phyloP scores from a whole-genome alignment of 176 grass and related monocot genomes.

The Musa itinerans region DNA sequence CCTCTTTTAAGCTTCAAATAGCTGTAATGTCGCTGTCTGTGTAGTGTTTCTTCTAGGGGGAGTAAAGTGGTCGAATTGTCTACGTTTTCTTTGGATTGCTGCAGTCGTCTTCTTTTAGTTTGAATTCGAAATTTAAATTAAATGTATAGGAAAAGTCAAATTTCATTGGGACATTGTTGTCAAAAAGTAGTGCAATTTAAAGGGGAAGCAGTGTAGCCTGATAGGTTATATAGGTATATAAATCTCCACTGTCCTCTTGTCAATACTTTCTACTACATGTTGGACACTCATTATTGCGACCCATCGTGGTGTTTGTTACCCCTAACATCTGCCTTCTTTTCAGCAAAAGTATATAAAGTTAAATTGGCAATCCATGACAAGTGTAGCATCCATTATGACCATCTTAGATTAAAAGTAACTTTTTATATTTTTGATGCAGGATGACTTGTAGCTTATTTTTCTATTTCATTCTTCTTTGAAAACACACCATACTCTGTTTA shows the following conservation, averaged over 20 bases:
- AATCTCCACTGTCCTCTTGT: neutral
- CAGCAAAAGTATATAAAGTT: neutral
- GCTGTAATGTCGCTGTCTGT: too few species aligned
- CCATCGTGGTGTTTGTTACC: neutral
- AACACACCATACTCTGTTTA: too few species aligned
- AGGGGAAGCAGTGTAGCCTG: neutral
- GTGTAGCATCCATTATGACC: too few species aligned
- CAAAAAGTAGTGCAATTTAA: neutral
- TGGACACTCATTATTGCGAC: neutral
- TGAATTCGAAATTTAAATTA: conserved; percentile 7
- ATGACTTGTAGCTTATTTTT: too few species aligned
- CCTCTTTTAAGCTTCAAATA: neutral
- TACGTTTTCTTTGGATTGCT: too few species aligned
- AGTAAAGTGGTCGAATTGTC: too few species aligned
- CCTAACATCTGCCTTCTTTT: neutral
- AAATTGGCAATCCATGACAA: neutral
- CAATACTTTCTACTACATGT: neutral
- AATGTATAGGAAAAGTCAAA: neutral
- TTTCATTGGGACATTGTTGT: neutral
- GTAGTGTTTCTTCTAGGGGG: too few species aligned
- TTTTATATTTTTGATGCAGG: too few species aligned
- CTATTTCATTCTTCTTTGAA: too few species aligned
- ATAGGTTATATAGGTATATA: neutral
- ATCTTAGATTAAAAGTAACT: too few species aligned
- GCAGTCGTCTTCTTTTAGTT: neutral